Evolutionary conservation across 164 flowering plant genomes (phyloP).

Genomic region (Umbilicus rupestris): DNA sequence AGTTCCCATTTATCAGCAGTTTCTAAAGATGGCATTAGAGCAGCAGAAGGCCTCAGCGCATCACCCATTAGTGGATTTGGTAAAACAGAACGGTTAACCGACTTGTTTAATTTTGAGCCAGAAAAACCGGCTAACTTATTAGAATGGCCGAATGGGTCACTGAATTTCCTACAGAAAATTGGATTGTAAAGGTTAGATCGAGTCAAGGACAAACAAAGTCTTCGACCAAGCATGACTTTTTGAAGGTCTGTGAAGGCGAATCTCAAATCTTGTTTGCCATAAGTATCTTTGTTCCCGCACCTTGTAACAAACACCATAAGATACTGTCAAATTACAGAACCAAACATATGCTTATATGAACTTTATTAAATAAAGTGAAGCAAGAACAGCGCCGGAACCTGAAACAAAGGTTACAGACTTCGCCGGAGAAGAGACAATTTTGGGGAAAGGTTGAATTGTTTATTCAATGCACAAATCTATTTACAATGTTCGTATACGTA

Average conservation of each 20-base stretch:
- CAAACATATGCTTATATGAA: too few relatives aligned
- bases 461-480: too few relatives aligned
- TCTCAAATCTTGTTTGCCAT: neutral
- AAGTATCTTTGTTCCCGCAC: neutral
- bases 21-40: slow-evolving; percentile 28
- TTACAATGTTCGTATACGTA: too few relatives aligned
- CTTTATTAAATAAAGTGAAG: too few relatives aligned
- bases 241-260: neutral
- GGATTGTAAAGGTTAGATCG: neutral
- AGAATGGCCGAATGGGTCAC: neutral
- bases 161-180: neutral
- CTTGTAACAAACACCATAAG: neutral
- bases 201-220: neutral
- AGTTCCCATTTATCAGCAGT: slow-evolving; percentile 37
- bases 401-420: too few relatives aligned
- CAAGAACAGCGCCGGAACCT: too few relatives aligned
- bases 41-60: slow-evolving; percentile 23
- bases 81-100: slow-evolving; percentile 12
- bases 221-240: neutral
- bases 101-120: neutral
- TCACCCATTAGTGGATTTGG: slow-evolving; percentile 27
- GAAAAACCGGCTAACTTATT: neutral
- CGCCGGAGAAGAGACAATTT: too few relatives aligned
- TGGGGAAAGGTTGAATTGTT: too few relatives aligned
- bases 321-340: neutral